A percentile compares a stretch with the other conserved stretches of the same genome.
These are phyloP conservation scores for Ailanthus altissimus DNA, from an alignment of 345 rosid species.

Conservation along the genomic window DNA sequence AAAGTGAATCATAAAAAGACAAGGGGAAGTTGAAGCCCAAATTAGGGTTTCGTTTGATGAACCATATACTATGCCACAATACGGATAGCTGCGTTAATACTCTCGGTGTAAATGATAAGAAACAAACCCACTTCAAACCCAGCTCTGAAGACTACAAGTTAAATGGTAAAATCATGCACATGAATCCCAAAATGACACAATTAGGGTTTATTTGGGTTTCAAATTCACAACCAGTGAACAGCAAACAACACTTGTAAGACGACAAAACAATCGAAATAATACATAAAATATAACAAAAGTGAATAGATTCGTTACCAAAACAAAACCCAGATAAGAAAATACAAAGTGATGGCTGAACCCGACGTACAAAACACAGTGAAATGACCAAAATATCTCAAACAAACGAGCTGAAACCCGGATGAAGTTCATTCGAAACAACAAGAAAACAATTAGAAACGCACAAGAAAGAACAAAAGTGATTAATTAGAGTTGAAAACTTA, in stretches of 20 bases:
- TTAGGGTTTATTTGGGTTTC: conserved; percentile 47
- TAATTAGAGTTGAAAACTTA: conserved; percentile 28
- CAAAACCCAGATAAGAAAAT: conserved; percentile 40
- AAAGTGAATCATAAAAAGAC: conserved; percentile 29
- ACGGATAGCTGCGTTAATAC: conserved; percentile 20
- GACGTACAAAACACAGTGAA: conserved; percentile 60
- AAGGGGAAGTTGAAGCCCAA: conserved; percentile 20
- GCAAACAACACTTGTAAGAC: conserved; percentile 28
- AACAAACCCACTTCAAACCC: conserved; percentile 30
- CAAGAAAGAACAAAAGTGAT: conserved; percentile 1
- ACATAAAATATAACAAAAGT: conserved; percentile 42
- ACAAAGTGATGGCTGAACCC: conserved; percentile 32
- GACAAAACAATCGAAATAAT: conserved; percentile 25
- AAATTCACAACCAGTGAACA: conserved; percentile 42
- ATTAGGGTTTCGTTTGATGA: conserved; percentile 54
- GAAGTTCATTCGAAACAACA: conserved; percentile 22
- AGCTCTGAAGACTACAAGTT: conserved; percentile 23
- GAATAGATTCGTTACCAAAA: conserved; percentile 37
- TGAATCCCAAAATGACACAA: conserved; percentile 25
- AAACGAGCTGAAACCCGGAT: conserved; percentile 35
- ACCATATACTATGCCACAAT: background rate
- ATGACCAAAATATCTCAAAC: conserved; percentile 41
- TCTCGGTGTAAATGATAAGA: conserved; percentile 5
- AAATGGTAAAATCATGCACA: conserved; percentile 15
- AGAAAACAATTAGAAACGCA: conserved; percentile 23